Conservation (phyloP, 768 basidiomycete species). For the Lactarius akahatsu region DNA sequence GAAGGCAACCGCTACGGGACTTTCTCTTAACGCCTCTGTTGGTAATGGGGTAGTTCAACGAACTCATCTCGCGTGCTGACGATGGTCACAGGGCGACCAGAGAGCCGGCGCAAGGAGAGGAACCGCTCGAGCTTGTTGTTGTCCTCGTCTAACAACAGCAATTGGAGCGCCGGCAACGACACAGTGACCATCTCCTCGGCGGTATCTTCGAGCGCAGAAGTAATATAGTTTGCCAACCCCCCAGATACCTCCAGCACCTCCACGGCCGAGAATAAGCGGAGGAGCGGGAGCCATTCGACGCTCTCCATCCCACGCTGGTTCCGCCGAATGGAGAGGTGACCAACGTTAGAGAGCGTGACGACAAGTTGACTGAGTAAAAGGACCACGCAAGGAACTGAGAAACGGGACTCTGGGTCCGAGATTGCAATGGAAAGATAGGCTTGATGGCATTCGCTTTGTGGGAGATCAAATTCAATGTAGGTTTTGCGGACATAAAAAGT, state of each 20-base stretch:
- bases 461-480: not conserved
- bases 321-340: not conserved
- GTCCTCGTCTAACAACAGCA: not conserved
- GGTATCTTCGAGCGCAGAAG: not conserved
- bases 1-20: no score
- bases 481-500: not conserved
- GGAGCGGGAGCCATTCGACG: not conserved
- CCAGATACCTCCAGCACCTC: not conserved
- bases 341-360: not conserved
- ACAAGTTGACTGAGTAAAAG: not conserved
- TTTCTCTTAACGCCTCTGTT: no score
- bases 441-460: not conserved
- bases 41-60: not conserved
- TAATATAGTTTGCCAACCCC: not conserved
- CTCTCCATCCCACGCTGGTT: no score
- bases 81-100: not conserved
- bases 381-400: not conserved
- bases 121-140: not conserved
- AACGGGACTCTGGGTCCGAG: no score
- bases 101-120: not conserved
- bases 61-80: not conserved
- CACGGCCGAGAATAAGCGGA: not conserved
- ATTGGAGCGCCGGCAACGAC: not conserved
- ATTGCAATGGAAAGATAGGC: not conserved
- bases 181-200: not conserved